Conservation (phyloP, 2,329 filamentous ascomycete species). For the Cytospora piceae region DNA sequence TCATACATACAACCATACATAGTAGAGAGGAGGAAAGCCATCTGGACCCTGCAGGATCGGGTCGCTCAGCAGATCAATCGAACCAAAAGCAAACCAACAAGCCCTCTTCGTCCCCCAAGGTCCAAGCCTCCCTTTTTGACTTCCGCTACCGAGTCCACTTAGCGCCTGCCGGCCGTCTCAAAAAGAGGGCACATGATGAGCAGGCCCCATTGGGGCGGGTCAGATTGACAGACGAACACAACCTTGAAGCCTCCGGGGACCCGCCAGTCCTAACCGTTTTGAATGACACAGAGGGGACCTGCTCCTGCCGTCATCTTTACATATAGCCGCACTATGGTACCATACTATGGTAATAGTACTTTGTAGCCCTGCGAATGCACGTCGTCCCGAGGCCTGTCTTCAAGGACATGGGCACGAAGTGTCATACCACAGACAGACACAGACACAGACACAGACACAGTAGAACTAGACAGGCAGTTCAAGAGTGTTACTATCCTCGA, state of each 20-base stretch:
- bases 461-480: background rate
- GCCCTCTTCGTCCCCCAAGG: background rate
- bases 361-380: background rate
- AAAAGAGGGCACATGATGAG: conserved; percentile 29
- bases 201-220: conserved; percentile 26
- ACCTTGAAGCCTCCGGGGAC: conserved; percentile 21
- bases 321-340: conserved; percentile 16
- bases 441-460: background rate
- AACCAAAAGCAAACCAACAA: background rate
- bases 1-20: background rate
- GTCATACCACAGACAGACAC: background rate
- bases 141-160: conserved; percentile 27
- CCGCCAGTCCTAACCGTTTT: conserved; percentile 24
- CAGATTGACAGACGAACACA: conserved; percentile 27
- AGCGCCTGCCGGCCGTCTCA: conserved; percentile 29
- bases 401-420: background rate
- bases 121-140: conserved; percentile 25
- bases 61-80: conserved; percentile 29
- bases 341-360: conserved; percentile 1
- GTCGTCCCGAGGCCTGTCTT: background rate
- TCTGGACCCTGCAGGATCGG: conserved; percentile 26
- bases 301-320: conserved; percentile 23
- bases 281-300: conserved; percentile 16
- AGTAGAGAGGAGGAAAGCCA: background rate
- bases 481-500: background rate